Conservation (phyloP, 306 rosid genomes). For the Vigna mungo region DNA sequence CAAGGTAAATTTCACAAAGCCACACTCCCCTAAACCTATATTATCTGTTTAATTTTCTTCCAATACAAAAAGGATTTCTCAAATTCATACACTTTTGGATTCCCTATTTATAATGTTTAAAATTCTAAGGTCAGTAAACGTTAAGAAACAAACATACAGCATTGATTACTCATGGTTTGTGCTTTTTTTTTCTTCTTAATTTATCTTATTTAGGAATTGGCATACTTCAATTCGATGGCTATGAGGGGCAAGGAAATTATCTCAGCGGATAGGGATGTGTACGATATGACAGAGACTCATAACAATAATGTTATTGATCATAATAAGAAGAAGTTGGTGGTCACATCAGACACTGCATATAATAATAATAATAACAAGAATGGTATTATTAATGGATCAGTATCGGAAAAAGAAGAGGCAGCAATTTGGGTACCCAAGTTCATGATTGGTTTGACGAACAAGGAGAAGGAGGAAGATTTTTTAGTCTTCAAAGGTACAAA, state of each 20-base stretch:
- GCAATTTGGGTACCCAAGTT: slow-evolving; percentile 83
- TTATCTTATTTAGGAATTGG: slow-evolving; percentile 23
- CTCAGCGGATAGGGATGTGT: too few relatives aligned
- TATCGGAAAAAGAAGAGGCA: too few relatives aligned
- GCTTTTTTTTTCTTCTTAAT: not conserved
- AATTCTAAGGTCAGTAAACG: too few relatives aligned
- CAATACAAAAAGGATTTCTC: too few relatives aligned
- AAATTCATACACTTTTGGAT: too few relatives aligned
- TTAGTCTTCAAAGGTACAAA: slow-evolving; percentile 89
- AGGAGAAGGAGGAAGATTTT: slow-evolving; percentile 97
- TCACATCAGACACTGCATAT: too few relatives aligned
- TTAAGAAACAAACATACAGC: slow-evolving; percentile 5
- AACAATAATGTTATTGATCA: slow-evolving; percentile 37
- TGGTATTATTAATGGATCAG: too few relatives aligned
- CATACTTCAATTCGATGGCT: slow-evolving; percentile 69
- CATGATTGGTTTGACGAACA: slow-evolving; percentile 86
- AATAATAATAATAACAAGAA: too few relatives aligned
- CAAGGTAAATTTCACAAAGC: slow-evolving; percentile 47
- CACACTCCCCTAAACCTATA: too few relatives aligned
- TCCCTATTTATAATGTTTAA: too few relatives aligned
- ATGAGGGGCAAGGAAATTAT: slow-evolving; percentile 80
- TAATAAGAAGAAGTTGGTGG: too few relatives aligned
- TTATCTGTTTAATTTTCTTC: too few relatives aligned
- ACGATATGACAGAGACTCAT: slow-evolving; percentile 53
- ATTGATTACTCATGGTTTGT: not conserved